Base-by-base conservation (phyloP, 495 filamentous ascomycete genomes). In the Bacidia rubella region DNA sequence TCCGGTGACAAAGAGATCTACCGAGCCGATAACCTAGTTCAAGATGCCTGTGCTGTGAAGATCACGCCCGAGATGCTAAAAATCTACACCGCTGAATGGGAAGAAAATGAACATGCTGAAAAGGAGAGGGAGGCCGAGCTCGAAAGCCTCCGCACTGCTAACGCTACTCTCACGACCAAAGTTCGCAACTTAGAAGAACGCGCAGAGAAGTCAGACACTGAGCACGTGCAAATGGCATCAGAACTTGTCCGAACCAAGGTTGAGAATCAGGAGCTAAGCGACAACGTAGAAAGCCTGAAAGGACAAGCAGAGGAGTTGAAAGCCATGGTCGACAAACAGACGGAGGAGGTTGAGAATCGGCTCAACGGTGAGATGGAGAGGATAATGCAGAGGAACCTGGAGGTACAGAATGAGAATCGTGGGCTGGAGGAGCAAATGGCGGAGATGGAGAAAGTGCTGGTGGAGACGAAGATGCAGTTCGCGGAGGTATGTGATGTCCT, bases 1-100 rank as follows among this genome's bases (percentile, higher is more conserved):
- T 85, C 86, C 20, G 87, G 82, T 20, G 92, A 99, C 62, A 96
- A 95, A 65, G 92, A 95, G 58, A 74, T 97, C 11, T 99, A 99
- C 64, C 82, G 89, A 21, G 90, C 93, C 11, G 93, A 99, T 63
- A 76, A 87, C 56, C 73, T 99, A 55, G 87, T 99, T 3, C 86
- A 86, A 51, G 92, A 99, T 66, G 92, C 92, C 15, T 96, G 89
- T 62, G 80, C 82, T n/a, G 76, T 95, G 17, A 85, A 85, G 52
- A 82, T 99, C 57, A 85, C 85, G 0, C 77, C 82, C 1, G 85
- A 89, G 55, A 75, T 80, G 61, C 79, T 99, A 22, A 81, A 81
- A 51, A 68, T 70, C 0, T 99, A 99, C 65, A 81, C 81, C 1
- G 62, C 74, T 0, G 92, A 99, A 61, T 99, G 92, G 93, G 86